Percentiles rank a stretch among this genome's conserved stretches.
Evolutionary conservation across 1,284 basidiomycete genomes (phyloP).

Genomic region (Hymenochaete sp.): DNA sequence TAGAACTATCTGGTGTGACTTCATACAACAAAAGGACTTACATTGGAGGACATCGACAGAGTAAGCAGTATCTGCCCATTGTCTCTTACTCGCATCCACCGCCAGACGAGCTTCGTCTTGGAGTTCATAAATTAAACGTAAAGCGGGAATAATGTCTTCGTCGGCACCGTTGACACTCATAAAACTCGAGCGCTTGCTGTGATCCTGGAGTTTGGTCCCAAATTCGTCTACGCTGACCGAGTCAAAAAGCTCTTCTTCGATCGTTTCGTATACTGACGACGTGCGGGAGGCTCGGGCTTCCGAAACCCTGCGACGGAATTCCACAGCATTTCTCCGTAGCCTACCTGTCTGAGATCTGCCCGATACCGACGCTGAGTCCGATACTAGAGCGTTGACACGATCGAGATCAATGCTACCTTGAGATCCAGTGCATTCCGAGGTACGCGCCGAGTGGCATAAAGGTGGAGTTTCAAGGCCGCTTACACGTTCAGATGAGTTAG

Average conservation of each 20-base stretch:
- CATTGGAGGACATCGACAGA: conserved; percentile 64
- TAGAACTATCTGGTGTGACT: conserved; percentile 14
- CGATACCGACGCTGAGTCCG: conserved; percentile 36
- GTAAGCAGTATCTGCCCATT: conserved; percentile 65
- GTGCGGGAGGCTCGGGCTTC: conserved; percentile 49
- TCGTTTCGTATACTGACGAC: conserved; percentile 72
- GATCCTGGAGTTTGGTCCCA: too few relatives aligned
- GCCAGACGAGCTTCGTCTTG: conserved; percentile 59
- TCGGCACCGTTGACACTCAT: conserved; percentile 18
- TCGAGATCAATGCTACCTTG: conserved; percentile 67
- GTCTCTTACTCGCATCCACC: conserved; percentile 54
- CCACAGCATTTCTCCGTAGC: conserved; percentile 47
- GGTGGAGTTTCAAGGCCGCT: conserved; percentile 59
- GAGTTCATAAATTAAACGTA: conserved; percentile 62
- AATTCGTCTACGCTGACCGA: conserved; percentile 30
- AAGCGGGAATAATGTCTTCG: conserved; percentile 41
- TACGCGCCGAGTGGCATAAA: conserved; percentile 53
- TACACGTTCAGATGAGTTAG: conserved; percentile 46
- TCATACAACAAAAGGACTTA: conserved; percentile 33
- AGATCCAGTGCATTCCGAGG: conserved; percentile 57
- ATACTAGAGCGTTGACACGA: conserved; percentile 47
- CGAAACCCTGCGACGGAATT: conserved; percentile 62
- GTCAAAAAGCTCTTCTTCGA: conserved; percentile 52
- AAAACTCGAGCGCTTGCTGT: conserved; percentile 19
- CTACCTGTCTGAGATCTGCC: conserved; percentile 29